Base-by-base conservation (phyloP, 2,329 filamentous ascomycete genomes). In the Fusarium phyllophilum region DNA sequence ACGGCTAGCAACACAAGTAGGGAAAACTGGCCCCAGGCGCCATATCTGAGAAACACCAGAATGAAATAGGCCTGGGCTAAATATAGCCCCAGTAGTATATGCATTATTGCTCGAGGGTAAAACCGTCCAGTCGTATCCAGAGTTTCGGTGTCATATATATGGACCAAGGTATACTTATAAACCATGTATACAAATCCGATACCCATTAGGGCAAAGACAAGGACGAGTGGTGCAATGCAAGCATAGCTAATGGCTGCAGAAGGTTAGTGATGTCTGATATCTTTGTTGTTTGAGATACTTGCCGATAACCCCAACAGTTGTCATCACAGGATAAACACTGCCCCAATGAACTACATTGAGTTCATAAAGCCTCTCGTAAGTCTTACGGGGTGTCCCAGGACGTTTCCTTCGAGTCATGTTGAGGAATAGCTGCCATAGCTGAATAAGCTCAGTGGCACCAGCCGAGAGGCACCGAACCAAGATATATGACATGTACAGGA, bases 1-100 rank as follows among this genome's bases (percentile, higher is more conserved):
- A 3, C 0, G 0, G 26, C 20, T 20, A 31, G 4, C 10, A 5
- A 31, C 10, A 31, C 45, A 14, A 48, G 26, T 0, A 48, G 29
- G 5, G 45, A 48, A 31, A 48, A 48, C 29, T 31, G 45, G 0
- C 14, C 20, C 26, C 45, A 48, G 0, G 26, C 29, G 20, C 10
- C 20, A 12, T 12, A 31, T n/a, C 0, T n/a, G 20, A 48, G 3
- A 1, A 8, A n/a, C 20, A 2, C 5, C 45, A 17, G 6, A 31
- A n/a, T 17, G 1, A 48, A 14, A 48, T 48, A 9, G 0, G 14
- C 29, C 0, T 48, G 45, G 9, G 14, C 26, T n/a, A 48, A 17
- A 9, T 48, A 48, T 12, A 2, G 26, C 20, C 45, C 29, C 4
- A 48, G 22, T n/a, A 48, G 26, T 31, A 31, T 31, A 31, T 48